Percentiles rank a stretch among this genome's conserved stretches.
phyloP scores from a whole-genome alignment of 2,329 filamentous ascomycete species.

The Botrytis hyacinthi region DNA sequence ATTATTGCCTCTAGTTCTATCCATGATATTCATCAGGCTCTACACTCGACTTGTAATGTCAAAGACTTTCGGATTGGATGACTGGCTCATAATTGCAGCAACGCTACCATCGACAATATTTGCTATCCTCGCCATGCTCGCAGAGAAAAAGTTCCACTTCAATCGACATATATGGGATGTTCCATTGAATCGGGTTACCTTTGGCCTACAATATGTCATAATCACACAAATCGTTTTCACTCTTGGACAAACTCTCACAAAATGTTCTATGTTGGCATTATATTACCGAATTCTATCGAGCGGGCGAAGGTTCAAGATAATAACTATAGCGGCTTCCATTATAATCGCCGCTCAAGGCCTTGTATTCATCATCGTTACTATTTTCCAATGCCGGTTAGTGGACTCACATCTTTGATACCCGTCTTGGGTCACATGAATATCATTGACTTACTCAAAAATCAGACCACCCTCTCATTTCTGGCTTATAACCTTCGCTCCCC shows the following conservation, averaged over 20 bases:
- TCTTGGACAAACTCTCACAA: constrained; percentile 38
- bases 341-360: constrained; percentile 37
- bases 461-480: constrained; percentile 42
- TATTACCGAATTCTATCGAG: constrained; percentile 41
- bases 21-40: constrained; percentile 45
- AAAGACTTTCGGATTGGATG: constrained; percentile 48
- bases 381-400: constrained; percentile 44
- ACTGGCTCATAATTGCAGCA: constrained; percentile 43
- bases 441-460: background rate
- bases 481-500: constrained; percentile 36
- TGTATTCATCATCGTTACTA: constrained; percentile 39
- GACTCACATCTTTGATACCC: background rate
- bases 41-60: constrained; percentile 48
- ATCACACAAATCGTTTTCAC: constrained; percentile 42
- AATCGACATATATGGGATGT: constrained; percentile 46
- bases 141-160: constrained; percentile 39
- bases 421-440: background rate
- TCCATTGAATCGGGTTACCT: constrained; percentile 33
- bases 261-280: constrained; percentile 39
- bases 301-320: constrained; percentile 36
- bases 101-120: constrained; percentile 40
- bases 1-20: constrained; percentile 41
- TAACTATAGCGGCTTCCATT: constrained; percentile 34
- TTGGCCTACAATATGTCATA: constrained; percentile 40
- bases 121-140: constrained; percentile 38